A percentile compares a stretch with the other conserved stretches of the same genome.
phyloP scores from a whole-genome alignment of 768 basidiomycete genomes.

The Phylloporus sp. region DNA sequence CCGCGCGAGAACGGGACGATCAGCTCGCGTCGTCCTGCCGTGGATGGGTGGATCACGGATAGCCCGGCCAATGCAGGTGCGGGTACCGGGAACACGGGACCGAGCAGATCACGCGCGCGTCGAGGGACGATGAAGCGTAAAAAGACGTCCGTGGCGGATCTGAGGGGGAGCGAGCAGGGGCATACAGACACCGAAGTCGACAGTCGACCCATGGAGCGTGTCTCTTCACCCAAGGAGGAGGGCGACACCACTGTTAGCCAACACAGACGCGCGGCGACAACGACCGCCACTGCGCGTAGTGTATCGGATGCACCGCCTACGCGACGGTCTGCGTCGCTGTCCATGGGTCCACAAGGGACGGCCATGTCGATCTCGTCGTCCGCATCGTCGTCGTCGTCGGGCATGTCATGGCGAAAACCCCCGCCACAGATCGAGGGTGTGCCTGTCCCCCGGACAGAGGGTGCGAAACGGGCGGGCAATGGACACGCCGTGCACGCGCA shows the following conservation, averaged over 20 bases:
- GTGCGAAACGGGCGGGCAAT: conserved; percentile 8
- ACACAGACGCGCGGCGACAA: conserved; percentile 4
- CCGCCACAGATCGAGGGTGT: neutral
- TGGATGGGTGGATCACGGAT: conserved; percentile 22
- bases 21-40: neutral
- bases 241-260: neutral
- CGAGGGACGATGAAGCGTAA: conserved; percentile 6
- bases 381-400: neutral
- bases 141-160: conserved; percentile 23
- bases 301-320: neutral
- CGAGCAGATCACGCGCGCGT: neutral
- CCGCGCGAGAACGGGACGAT: conserved; percentile 7
- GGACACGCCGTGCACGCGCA: conserved; percentile 8
- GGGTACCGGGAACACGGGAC: too few relatives aligned
- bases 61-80: neutral
- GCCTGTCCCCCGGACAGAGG: too few relatives aligned
- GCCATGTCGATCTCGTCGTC: neutral
- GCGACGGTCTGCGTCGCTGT: conserved; percentile 17
- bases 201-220: neutral
- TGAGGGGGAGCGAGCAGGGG: conserved; percentile 24
- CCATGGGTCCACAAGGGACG: neutral
- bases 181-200: conserved; percentile 27
- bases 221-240: neutral
- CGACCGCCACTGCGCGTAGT: neutral
- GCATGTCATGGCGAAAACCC: conserved; percentile 12